These are phyloP conservation scores for Trichaptum fuscoviolaceum DNA, from an alignment of 768 basidiomycete species.

Conservation along the genomic window DNA sequence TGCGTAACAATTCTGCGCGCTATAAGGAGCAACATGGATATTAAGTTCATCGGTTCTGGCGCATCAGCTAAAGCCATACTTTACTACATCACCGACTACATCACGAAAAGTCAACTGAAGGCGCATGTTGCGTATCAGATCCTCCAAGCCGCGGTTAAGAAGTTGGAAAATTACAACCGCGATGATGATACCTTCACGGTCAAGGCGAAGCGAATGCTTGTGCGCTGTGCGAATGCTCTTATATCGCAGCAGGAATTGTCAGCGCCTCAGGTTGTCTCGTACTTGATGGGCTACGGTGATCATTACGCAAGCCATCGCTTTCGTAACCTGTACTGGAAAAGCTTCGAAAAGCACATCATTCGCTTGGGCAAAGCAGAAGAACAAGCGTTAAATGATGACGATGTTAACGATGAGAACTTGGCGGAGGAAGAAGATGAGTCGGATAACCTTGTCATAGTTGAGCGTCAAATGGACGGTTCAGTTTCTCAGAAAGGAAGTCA, in stretches of 20 bases:
- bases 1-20: conserved; percentile 33
- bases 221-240: conserved; percentile 32
- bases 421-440: too few relatives aligned
- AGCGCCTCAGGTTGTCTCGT: conserved; percentile 31
- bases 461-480: conserved; percentile 8
- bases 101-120: conserved; percentile 38
- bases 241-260: conserved; percentile 36
- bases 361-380: too few relatives aligned
- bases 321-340: conserved; percentile 30
- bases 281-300: conserved; percentile 30
- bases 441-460: conserved; percentile 3
- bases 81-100: conserved; percentile 46
- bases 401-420: not conserved
- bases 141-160: conserved; percentile 29
- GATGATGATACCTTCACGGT: conserved; percentile 15
- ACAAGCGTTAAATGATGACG: conserved; percentile 8
- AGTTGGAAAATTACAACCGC: conserved; percentile 20
- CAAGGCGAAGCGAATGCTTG: conserved; percentile 28
- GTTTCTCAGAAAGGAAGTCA: conserved; percentile 16
- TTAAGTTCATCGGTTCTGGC: conserved; percentile 41
- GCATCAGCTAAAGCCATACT: conserved; percentile 34
- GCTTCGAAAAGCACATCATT: conserved; percentile 23
- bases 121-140: conserved; percentile 36
- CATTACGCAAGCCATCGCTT: conserved; percentile 34
- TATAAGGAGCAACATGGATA: conserved; percentile 41